Percentiles rank a stretch among this genome's conserved stretches.
These are phyloP conservation scores for Mucor racemosus DNA, from an alignment of 371 early-diverging fungal genomes.

Conservation along the genomic window DNA sequence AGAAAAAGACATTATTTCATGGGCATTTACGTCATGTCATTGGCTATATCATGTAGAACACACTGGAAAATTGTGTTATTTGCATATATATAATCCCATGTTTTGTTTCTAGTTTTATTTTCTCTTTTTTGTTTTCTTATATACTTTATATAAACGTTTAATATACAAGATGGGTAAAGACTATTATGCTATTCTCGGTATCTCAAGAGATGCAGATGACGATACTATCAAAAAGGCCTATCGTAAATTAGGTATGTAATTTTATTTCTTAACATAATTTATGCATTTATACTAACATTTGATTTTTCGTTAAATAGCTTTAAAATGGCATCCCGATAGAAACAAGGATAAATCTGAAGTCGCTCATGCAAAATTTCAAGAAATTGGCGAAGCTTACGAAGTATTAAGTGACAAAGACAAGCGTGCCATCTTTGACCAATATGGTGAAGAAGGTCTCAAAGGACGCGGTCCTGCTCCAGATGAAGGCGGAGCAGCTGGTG, in stretches of 20 bases:
- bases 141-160: not conserved
- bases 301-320: conserved; percentile 26
- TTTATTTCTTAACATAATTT: not conserved
- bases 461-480: conserved; percentile 44
- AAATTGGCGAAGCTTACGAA: conserved; percentile 95
- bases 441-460: conserved; percentile 91
- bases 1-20: not conserved
- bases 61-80: conserved; percentile 18
- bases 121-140: conserved; percentile 12
- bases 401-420: conserved; percentile 94
- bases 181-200: conserved; percentile 81
- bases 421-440: conserved; percentile 86
- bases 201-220: conserved; percentile 84
- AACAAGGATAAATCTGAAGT: conserved; percentile 47
- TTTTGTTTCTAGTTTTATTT: conserved; percentile 10
- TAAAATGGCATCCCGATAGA: conserved; percentile 61
- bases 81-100: conserved; percentile 14
- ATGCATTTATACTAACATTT: not conserved
- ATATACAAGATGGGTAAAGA: conserved; percentile 82
- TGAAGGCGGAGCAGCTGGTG: conserved; percentile 25
- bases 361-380: conserved; percentile 45
- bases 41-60: conserved; percentile 17
- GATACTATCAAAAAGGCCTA: conserved; percentile 91
- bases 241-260: conserved; percentile 70
- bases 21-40: conserved; percentile 17